Evolutionary conservation across 2,329 filamentous ascomycete genomes (phyloP).

Genomic region (Trichoderma lentiforme): DNA sequence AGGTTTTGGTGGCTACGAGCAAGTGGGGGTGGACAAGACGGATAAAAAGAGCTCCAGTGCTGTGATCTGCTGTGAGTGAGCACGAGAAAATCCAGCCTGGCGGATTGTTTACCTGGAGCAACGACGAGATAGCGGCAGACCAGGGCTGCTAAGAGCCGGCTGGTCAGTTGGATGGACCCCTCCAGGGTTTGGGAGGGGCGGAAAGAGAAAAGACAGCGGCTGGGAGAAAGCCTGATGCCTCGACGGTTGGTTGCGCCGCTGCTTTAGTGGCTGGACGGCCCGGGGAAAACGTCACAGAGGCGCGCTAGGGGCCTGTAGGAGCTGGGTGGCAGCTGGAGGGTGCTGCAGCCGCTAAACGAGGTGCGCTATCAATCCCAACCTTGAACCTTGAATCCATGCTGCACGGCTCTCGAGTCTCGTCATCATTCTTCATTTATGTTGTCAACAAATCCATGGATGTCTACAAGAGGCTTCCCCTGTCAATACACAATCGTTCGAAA

Average conservation of each 20-base stretch:
- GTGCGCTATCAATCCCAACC: not conserved
- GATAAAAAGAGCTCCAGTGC: not conserved
- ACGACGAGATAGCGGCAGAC: not conserved
- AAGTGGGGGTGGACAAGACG: not conserved
- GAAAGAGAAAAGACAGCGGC: not conserved
- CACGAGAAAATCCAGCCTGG: not conserved
- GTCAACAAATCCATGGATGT: not conserved
- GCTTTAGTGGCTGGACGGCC: not conserved
- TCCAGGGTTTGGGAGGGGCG: not conserved
- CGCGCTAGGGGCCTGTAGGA: not conserved
- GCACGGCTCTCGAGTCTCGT: not conserved
- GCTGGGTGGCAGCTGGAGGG: not conserved
- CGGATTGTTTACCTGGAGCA: slow-evolving; percentile 15
- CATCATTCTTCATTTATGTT: not conserved
- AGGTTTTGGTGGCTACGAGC: not conserved
- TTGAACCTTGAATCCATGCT: not conserved
- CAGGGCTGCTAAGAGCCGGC: not conserved
- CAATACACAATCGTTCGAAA: not conserved
- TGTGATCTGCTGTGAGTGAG: not conserved
- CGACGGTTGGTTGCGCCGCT: not conserved
- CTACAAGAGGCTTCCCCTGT: not conserved
- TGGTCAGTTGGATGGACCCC: not conserved
- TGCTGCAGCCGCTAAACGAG: not conserved
- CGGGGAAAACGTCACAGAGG: slow-evolving; percentile 14
- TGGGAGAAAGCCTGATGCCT: not conserved